Percentiles rank a stretch among this genome's conserved stretches.
Conservation (phyloP, 2,329 filamentous ascomycete species). For the Aspergillus aculeatus region DNA sequence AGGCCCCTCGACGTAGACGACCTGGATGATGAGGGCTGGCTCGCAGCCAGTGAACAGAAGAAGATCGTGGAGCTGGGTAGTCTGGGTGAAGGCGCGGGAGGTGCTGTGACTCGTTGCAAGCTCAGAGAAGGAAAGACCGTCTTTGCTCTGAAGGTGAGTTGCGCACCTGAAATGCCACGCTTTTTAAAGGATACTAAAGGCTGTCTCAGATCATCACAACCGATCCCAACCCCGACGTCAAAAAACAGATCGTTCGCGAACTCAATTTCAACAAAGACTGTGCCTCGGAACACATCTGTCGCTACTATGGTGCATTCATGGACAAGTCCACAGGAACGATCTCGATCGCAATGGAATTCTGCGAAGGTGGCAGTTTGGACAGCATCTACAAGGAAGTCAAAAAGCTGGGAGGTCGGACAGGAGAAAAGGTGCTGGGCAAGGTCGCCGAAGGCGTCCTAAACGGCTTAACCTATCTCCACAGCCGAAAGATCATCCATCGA, state of each 20-base stretch:
- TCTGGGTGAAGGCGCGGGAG: conserved; percentile 90
- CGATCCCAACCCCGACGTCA: conserved; percentile 94
- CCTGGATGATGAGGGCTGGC: conserved; percentile 91
- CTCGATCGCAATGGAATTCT: conserved; percentile 98
- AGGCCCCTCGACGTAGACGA: conserved; percentile 88
- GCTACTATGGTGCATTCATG: conserved; percentile 95
- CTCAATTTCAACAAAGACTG: conserved; percentile 98
- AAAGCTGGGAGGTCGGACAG: conserved; percentile 87
- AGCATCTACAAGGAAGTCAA: conserved; percentile 98
- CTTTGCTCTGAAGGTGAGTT: conserved; percentile 86
- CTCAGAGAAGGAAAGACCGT: conserved; percentile 89
- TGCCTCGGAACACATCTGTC: conserved; percentile 91
- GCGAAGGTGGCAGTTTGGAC: conserved; percentile 92
- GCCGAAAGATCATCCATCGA: conserved; percentile 94
- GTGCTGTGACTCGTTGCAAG: conserved; percentile 87
- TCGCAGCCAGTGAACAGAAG: conserved; percentile 84
- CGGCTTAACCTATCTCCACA: conserved; percentile 91
- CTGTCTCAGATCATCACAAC: conserved; percentile 83
- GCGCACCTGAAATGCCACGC: background rate
- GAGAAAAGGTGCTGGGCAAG: conserved; percentile 96
- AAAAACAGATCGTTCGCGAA: conserved; percentile 96
- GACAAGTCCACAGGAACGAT: conserved; percentile 96
- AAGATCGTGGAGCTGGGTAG: conserved; percentile 85
- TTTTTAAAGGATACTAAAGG: conserved; percentile 14
- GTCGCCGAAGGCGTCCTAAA: conserved; percentile 92